A percentile compares a stretch with the other conserved stretches of the same genome.
Conservation (phyloP, 495 filamentous ascomycete species). For the Hypoxylon crocopeplum region DNA sequence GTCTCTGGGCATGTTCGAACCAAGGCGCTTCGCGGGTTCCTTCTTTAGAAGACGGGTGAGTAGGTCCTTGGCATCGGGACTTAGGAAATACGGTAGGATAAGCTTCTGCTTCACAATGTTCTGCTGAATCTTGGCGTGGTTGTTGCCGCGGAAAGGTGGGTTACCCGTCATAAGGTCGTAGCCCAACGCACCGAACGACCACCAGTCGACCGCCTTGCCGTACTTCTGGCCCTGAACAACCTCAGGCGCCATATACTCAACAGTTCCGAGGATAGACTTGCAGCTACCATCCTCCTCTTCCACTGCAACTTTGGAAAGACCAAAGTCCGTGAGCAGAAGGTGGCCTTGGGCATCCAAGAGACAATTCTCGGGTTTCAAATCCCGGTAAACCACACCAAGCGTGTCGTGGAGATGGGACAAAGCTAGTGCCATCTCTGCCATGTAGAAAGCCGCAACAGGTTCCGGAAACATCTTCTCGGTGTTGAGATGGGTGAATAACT, state of each 20-base stretch:
- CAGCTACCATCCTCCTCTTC: slow-evolving; percentile 74
- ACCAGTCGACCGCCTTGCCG: slow-evolving; percentile 96
- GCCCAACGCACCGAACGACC: slow-evolving; percentile 92
- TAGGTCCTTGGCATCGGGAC: slow-evolving; percentile 89
- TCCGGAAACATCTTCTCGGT: slow-evolving; percentile 93
- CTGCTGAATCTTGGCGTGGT: slow-evolving; percentile 89
- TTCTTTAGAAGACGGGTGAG: slow-evolving; percentile 88
- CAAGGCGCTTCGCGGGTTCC: slow-evolving; percentile 86
- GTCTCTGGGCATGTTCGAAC: slow-evolving; percentile 87
- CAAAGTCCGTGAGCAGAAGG: slow-evolving; percentile 94
- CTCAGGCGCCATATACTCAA: slow-evolving; percentile 99
- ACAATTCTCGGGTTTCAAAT: slow-evolving; percentile 97
- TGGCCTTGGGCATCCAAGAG: slow-evolving; percentile 91
- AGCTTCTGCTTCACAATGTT: slow-evolving; percentile 94
- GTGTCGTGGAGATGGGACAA: slow-evolving; percentile 90
- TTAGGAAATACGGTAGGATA: slow-evolving; percentile 82
- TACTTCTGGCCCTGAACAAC: slow-evolving; percentile 85
- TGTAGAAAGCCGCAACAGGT: slow-evolving; percentile 90
- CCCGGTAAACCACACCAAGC: slow-evolving; percentile 93
- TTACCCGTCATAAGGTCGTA: slow-evolving; percentile 90
- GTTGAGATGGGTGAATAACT: slow-evolving; percentile 88
- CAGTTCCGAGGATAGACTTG: slow-evolving; percentile 87
- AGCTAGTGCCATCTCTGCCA: slow-evolving; percentile 95
- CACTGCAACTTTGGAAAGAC: slow-evolving; percentile 92
- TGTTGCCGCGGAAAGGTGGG: slow-evolving; percentile 88